A percentile compares a stretch with the other conserved stretches of the same genome.
These are phyloP conservation scores for Auricularia sp. DNA, from an alignment of 768 basidiomycete genomes.

Conservation along the genomic window DNA sequence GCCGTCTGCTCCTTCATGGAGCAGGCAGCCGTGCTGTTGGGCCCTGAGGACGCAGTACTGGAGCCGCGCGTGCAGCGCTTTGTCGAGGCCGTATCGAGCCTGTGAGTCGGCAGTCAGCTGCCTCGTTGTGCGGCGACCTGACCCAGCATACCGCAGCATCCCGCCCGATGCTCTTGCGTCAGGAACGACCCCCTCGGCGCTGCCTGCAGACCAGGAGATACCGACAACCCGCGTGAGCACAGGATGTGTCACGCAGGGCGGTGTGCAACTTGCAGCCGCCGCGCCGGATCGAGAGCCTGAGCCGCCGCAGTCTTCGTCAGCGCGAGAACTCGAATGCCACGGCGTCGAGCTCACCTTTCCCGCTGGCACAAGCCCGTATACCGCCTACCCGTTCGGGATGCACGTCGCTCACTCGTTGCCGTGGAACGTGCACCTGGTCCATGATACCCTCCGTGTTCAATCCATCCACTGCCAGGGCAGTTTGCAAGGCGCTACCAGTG, in stretches of 20 bases:
- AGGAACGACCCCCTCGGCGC: too few relatives aligned
- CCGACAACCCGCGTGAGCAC: too few relatives aligned
- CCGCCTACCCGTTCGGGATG: constrained; percentile 11
- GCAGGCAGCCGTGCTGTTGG: not conserved
- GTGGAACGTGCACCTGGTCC: constrained; percentile 6
- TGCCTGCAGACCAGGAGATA: too few relatives aligned
- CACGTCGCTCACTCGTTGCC: constrained; percentile 5
- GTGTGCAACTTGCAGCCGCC: too few relatives aligned
- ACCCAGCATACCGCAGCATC: not conserved
- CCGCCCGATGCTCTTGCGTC: too few relatives aligned
- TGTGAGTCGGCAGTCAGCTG: not conserved
- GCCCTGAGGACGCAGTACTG: not conserved
- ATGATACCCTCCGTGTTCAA: constrained; percentile 1
- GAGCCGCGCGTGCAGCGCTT: not conserved
- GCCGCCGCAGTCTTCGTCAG: too few relatives aligned
- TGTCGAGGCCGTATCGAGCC: not conserved
- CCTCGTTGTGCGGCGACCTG: not conserved
- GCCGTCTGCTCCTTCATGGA: not conserved
- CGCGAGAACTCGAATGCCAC: not conserved
- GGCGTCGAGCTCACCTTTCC: constrained; percentile 1
- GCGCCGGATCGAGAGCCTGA: not conserved
- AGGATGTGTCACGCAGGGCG: too few relatives aligned
- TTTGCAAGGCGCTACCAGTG: not conserved
- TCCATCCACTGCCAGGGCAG: not conserved
- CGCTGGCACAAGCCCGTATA: constrained; percentile 5